Conservation (phyloP, 2,329 filamentous ascomycete species). For the Aurifilum marmelostoma region DNA sequence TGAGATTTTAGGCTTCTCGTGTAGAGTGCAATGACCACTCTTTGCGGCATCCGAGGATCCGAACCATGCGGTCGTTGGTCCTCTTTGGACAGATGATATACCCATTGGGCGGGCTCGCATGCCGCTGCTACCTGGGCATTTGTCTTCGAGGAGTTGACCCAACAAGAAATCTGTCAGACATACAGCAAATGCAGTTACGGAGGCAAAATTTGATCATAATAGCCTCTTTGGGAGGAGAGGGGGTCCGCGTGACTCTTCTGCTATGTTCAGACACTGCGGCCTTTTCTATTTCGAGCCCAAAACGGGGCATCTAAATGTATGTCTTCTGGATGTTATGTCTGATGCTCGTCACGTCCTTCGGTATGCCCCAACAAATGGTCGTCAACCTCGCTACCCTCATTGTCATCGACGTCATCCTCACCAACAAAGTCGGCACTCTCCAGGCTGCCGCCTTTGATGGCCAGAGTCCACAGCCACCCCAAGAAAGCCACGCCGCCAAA, state of each 20-base stretch:
- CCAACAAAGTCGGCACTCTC: constrained; percentile 61
- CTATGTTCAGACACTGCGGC: not conserved
- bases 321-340: not conserved
- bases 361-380: not conserved
- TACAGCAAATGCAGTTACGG: not conserved
- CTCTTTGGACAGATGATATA: not conserved
- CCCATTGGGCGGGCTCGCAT: not conserved
- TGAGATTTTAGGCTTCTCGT: constrained; percentile 14
- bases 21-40: constrained; percentile 14
- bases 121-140: not conserved
- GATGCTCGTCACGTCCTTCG: not conserved
- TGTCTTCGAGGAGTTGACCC: not conserved
- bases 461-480: constrained; percentile 79
- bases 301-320: not conserved
- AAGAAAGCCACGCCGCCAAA: constrained; percentile 83
- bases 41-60: not conserved
- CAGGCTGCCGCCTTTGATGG: constrained; percentile 67
- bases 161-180: not conserved
- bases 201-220: not conserved
- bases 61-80: not conserved
- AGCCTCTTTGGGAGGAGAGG: not conserved
- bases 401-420: constrained; percentile 40
- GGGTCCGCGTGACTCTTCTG: not conserved
- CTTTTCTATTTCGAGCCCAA: not conserved
- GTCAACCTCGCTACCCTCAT: constrained; percentile 33